phyloP scores from a whole-genome alignment of 495 filamentous ascomycete genomes.

The Xylaria curta region DNA sequence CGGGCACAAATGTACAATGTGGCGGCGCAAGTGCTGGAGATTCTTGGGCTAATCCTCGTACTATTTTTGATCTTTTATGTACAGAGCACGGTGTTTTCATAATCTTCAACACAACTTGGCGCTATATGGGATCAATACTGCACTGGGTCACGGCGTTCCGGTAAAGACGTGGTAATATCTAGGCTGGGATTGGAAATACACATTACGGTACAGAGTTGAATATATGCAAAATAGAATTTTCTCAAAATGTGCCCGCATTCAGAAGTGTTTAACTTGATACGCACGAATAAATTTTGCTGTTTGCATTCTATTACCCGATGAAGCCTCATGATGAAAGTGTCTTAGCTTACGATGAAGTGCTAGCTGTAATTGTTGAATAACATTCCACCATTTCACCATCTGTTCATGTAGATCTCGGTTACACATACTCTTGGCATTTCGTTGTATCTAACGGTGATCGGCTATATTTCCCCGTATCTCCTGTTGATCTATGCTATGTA shows the following conservation, averaged over 20 bases:
- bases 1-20: slow-evolving; percentile 68
- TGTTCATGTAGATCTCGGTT: neutral
- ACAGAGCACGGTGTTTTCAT: slow-evolving; percentile 29
- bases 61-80: slow-evolving; percentile 36
- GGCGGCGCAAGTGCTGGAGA: slow-evolving; percentile 55
- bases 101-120: neutral
- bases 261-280: neutral
- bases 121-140: neutral
- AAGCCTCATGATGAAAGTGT: neutral
- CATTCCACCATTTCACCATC: neutral
- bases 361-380: neutral
- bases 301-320: neutral
- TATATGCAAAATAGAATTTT: neutral
- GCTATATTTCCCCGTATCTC: neutral
- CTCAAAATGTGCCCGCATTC: neutral
- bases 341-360: neutral
- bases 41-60: slow-evolving; percentile 22
- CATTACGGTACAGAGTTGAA: neutral
- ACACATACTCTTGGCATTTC: neutral
- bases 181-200: neutral
- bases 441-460: neutral
- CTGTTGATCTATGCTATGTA: slow-evolving; percentile 2
- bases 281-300: slow-evolving; percentile 1
- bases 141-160: slow-evolving; percentile 11
- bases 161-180: neutral